Evolutionary conservation across 108 stramenopile species (phyloP).

Genomic region (Discostella pseudostelligera): DNA sequence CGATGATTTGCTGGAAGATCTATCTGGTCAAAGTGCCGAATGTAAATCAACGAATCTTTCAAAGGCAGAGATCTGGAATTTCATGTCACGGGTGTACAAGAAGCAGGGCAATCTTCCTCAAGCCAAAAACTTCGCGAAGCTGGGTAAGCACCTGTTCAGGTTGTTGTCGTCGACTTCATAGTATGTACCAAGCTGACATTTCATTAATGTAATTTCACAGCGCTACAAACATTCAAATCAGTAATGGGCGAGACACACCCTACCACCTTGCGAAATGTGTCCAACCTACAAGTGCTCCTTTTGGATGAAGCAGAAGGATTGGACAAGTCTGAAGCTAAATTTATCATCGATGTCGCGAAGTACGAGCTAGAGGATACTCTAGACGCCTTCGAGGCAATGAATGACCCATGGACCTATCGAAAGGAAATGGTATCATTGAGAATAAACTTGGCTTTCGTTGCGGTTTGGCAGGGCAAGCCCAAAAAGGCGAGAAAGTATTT

Average conservation of each 20-base stretch:
- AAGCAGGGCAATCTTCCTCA: constrained; percentile 24
- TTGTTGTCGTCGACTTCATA: too few species aligned
- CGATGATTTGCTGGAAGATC: constrained; percentile 32
- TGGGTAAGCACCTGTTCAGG: constrained; percentile 23
- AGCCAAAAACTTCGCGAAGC: constrained; percentile 45
- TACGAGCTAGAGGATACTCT: constrained; percentile 42
- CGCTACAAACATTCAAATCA: constrained; percentile 36
- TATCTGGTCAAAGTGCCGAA: constrained; percentile 16
- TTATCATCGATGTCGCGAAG: constrained; percentile 46
- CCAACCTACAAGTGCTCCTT: constrained; percentile 40
- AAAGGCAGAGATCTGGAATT: constrained; percentile 40
- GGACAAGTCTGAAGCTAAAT: constrained; percentile 22
- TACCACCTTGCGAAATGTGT: constrained; percentile 30
- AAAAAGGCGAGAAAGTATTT: constrained; percentile 42
- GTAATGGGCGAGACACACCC: constrained; percentile 36
- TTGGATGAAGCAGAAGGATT: constrained; percentile 43
- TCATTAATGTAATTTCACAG: background rate
- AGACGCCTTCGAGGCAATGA: constrained; percentile 28
- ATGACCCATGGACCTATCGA: constrained; percentile 44
- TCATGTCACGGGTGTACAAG: constrained; percentile 29
- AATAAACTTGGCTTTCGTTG: constrained; percentile 42
- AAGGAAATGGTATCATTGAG: constrained; percentile 42
- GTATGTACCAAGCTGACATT: background rate
- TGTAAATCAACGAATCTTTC: constrained; percentile 12
- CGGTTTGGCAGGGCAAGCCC: constrained; percentile 45